Evolutionary conservation across 305 asterid species (phyloP).

Genomic region (Withania somnifera): DNA sequence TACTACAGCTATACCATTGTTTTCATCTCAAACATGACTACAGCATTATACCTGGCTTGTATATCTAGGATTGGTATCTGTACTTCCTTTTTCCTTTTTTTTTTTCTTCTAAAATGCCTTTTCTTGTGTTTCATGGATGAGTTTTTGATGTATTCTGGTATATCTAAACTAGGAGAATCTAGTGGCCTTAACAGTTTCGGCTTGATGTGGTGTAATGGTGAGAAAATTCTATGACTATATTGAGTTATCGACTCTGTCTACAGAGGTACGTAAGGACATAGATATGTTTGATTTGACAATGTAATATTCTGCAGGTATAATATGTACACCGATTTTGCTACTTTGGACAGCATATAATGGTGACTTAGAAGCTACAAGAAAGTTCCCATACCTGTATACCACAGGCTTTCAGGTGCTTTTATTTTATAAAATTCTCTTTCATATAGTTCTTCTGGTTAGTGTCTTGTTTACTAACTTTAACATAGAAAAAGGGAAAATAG

Average conservation of each 20-base stretch:
- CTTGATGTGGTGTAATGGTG: slow-evolving; percentile 21
- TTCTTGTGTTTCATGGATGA: background rate
- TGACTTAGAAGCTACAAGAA: slow-evolving; percentile 5
- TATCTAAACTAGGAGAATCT: slow-evolving; percentile 1
- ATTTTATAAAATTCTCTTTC: background rate
- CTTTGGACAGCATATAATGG: slow-evolving; percentile 9
- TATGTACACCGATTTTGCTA: slow-evolving; percentile 15
- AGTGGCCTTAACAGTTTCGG: slow-evolving; percentile 21
- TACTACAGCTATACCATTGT: slow-evolving; percentile 10
- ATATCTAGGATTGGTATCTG: slow-evolving; percentile 11
- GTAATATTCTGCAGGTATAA: slow-evolving; percentile 5
- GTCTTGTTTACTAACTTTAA: background rate
- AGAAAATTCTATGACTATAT: background rate
- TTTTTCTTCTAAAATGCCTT: background rate
- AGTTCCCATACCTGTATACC: slow-evolving; percentile 5
- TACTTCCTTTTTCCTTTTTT: background rate
- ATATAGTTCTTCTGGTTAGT: background rate
- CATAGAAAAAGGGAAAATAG: too few relatives aligned
- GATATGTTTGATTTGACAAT: background rate
- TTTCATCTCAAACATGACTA: slow-evolving; percentile 10
- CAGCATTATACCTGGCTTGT: slow-evolving; percentile 14
- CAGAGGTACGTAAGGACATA: background rate
- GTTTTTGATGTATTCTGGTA: background rate
- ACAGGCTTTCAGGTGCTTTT: slow-evolving; percentile 13
- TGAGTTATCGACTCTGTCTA: background rate